Base-by-base conservation (phyloP, 495 filamentous ascomycete genomes). In the Talaromyces wortmannii region DNA sequence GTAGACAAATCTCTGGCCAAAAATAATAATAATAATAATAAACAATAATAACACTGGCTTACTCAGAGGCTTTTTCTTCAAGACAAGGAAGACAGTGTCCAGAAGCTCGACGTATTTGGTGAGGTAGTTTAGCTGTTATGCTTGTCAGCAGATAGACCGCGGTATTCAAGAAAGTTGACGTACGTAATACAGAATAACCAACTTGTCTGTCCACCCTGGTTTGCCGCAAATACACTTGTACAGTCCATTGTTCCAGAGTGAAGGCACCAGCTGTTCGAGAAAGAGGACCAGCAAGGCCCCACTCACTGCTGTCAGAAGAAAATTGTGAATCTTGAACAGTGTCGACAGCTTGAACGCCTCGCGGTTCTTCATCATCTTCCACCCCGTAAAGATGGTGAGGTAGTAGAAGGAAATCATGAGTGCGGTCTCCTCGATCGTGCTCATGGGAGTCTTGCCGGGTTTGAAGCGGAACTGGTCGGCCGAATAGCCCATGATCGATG, bases 321-420 rank as follows among this genome's bases (percentile, higher is more conserved):
- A 83, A 77, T 92, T 92, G 79, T 92, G 88, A 59, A 91, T 71
- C 70, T 89, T 80, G 74, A 91, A 92, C 53, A 86, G 68, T 7
- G 76, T 68, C 66, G 79, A 82, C 50, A 91, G 67, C 74, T 87
- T 83, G 70, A 87, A 82, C 8, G 88, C 73, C 59, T 79, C 73
- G 7, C 86, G 78, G 60, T 78, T 81, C 59, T 82, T 81, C 89
- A 92, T 91, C 52, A 84, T 67, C 61, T 87, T 83, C 33, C 86
- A 77, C 42, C 88, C 89, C 50, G 85, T 86, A 59, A 90, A 89
- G 56, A 92, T 86, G 67, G 83, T 69, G 44, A 84, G 64, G 63
- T 88, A 88, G 75, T 88, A 88, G 49, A 78, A 70, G 47, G 78
- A 65, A 15, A 88, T 77, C 55, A 81, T 68, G n/a, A 70, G 67